Evolutionary conservation across 805 yeast species (phyloP).

Genomic region (Candida multigemmis): DNA sequence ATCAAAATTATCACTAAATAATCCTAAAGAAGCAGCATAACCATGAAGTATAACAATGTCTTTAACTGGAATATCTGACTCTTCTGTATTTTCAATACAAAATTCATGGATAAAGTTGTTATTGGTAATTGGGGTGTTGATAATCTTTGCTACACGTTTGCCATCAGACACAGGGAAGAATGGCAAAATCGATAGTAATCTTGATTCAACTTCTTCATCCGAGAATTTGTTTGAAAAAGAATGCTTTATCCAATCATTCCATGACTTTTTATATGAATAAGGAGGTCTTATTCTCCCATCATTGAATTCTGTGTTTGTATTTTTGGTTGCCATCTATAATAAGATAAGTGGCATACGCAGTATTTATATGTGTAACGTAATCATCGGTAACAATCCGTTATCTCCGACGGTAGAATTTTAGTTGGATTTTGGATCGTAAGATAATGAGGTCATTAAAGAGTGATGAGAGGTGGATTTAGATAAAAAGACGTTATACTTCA

Average conservation of each 20-base stretch:
- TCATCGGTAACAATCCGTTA: too few species aligned
- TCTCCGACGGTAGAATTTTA: too few species aligned
- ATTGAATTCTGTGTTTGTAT: slow-evolving; percentile 8
- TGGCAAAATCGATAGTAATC: slow-evolving; percentile 48
- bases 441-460: too few species aligned
- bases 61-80: slow-evolving; percentile 17
- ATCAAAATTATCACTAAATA: slow-evolving; percentile 65
- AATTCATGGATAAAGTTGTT: slow-evolving; percentile 71
- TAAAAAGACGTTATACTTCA: too few species aligned
- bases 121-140: slow-evolving; percentile 48
- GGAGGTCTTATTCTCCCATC: slow-evolving; percentile 10
- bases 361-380: too few species aligned
- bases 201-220: slow-evolving; percentile 21
- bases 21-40: slow-evolving; percentile 85
- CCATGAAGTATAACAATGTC: slow-evolving; percentile 83
- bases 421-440: too few species aligned
- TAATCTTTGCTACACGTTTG: slow-evolving; percentile 34
- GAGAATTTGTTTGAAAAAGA: slow-evolving; percentile 6
- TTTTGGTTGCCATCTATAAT: too few species aligned
- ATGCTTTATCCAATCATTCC: slow-evolving; percentile 24
- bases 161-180: slow-evolving; percentile 49
- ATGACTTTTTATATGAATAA: slow-evolving; percentile 10
- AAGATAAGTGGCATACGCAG: too few species aligned
- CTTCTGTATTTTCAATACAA: slow-evolving; percentile 40
- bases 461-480: too few species aligned